Percentiles rank a stretch among this genome's conserved stretches.
These are phyloP conservation scores for Limonomyces culmigenus DNA, from an alignment of 1,284 basidiomycete species.

Conservation along the genomic window DNA sequence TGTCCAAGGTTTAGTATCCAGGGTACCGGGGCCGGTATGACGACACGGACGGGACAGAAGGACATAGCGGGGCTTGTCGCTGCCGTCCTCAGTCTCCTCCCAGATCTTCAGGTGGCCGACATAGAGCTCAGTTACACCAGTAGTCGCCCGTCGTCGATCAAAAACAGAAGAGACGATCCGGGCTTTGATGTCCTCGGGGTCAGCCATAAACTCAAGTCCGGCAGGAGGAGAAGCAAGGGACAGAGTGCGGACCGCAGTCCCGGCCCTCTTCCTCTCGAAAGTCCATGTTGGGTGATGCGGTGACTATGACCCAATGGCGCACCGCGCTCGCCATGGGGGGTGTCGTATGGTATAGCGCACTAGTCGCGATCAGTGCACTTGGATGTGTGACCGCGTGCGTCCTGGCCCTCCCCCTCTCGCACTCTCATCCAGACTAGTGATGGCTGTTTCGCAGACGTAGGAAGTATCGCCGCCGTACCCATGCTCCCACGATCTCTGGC, in stretches of 20 bases:
- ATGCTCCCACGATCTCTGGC: conserved; percentile 43
- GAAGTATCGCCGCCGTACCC: conserved; percentile 49
- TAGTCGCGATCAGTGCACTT: conserved; percentile 65
- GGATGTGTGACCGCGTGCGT: conserved; percentile 72
- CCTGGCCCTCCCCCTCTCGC: conserved; percentile 3
- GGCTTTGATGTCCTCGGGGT: conserved; percentile 33
- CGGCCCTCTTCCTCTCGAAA: too few relatives aligned
- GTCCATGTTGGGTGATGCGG: too few relatives aligned
- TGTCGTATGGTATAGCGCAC: conserved; percentile 52
- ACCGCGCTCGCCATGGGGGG: too few relatives aligned
- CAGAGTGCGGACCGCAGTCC: too few relatives aligned
- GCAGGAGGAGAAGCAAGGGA: too few relatives aligned
- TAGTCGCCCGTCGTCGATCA: conserved; percentile 43
- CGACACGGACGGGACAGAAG: conserved; percentile 64
- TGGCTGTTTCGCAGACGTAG: conserved; percentile 34
- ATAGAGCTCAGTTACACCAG: conserved; percentile 53
- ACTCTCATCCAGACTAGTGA: conserved; percentile 1
- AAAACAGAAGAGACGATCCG: conserved; percentile 78
- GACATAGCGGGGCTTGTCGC: conserved; percentile 71
- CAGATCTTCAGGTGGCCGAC: conserved; percentile 81
- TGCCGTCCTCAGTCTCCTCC: conserved; percentile 63
- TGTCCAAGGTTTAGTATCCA: conserved; percentile 6
- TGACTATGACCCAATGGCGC: too few relatives aligned
- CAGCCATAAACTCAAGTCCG: too few relatives aligned
- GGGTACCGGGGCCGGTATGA: conserved; percentile 3